Evolutionary conservation across 352 stramenopile genomes (phyloP), one percentile per base, ranked within the genome.

Genomic region (Phytophthora macrochlamydospora): DNA sequence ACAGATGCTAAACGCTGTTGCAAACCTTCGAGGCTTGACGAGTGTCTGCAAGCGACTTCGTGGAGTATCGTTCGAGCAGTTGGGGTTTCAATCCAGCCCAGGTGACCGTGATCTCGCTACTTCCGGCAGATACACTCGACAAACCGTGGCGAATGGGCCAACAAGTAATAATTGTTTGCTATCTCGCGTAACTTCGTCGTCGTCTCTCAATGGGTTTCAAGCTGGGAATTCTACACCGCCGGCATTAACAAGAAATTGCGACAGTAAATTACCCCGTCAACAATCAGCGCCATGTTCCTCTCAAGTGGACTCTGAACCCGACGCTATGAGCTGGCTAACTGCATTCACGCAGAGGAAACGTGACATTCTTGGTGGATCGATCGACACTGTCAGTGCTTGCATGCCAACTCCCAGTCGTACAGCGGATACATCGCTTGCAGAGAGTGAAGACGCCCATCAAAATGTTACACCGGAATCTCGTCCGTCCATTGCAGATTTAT

Each of bases 321-420:
- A 90, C 40, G 71, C 82, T 8, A 81, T 88, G 62, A 81, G 59
- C 18, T 93, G 85, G 85, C 62, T 93, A 3, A 76, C 83, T 42
- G 59, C 69, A 0, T 93, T 90, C 63, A 76, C 75, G 29, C 78
- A 91, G 59, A 78, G 83, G 6, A 91, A 92, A 62, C 69, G 73
- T 45, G 73, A 89, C 35, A 93, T 93, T 31, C 73, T 92, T 14
- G 66, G 77, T 32, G 66, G 54, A 51, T 61, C 44, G 12, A 69
- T 76, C 51, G 67, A 76, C 67, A 66, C 56, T 24, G 62, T 76
- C 28, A 44, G 45, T 2, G 33, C 50, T 58, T 11, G 40, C 67
- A 40, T 40, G 28, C 11, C 37, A 32, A n/a, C 18, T 33, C 2
- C 58, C 42, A 55, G 13, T 4, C 1, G 12, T 11, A 37, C 13